Evolutionary conservation across 1,284 basidiomycete species (phyloP), one percentile per base, ranked within the genome.

Genomic region (Malassezia sp.): DNA sequence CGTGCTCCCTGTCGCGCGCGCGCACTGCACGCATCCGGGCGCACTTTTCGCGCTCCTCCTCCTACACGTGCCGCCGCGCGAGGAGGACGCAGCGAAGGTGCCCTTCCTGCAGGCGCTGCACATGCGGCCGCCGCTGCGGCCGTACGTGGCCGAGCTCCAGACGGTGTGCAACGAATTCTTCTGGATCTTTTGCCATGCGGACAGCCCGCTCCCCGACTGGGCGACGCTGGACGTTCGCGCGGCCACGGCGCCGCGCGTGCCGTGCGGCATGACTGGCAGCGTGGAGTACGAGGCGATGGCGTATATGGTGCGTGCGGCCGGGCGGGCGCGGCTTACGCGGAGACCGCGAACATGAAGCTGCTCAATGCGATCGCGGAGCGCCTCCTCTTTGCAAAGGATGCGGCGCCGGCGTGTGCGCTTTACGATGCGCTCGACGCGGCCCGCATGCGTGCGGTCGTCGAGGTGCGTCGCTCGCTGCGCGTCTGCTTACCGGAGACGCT

Each of bases 221-320:
- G 73, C 76, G 5, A 82, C 88, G 58, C 81, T 85, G 0, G 84
- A 95, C 61, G 82, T 86, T 65, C 78, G 74, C 2, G 79, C 79
- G 45, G 85, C 90, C 4, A 86, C 89, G 71, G 84, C 82, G 60
- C 93, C 91, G 3, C 79, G 85, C 28, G 91, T 93, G 3, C 91
- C 93, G 0, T 87, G 88, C 6, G 91, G 91, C 6, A 95, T 96
- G 80, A 96, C 93, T 0, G 93, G 91, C 7, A 91, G 93, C 9
- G 93, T 97, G 9, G 91, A 96, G 69, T 90, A 83, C 67, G 91
- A 97, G 71, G 91, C 91, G 0, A 93, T 96, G 82, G 78, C 78
- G 12, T 96, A 96, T 71, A 80, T 91, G n/a, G n/a, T n/a, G n/a
- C n/a, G n/a, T n/a, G n/a, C n/a, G n/a, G n/a, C n/a, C n/a, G n/a